phyloP scores from a whole-genome alignment of 257 asterid genomes.

The Anisodus acutangulus region DNA sequence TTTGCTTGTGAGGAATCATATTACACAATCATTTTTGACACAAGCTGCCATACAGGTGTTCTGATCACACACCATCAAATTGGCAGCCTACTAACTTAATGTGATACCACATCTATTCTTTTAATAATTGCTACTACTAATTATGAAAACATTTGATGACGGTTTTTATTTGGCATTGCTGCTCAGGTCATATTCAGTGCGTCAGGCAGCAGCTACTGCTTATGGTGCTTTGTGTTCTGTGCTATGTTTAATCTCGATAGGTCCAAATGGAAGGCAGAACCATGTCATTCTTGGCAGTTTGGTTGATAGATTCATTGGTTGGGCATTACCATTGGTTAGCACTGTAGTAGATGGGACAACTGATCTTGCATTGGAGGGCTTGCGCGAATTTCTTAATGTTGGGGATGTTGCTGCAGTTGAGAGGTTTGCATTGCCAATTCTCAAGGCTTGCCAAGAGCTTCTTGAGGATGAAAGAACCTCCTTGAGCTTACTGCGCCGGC shows the following conservation, averaged over 20 bases:
- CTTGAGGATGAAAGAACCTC: conserved; percentile 98
- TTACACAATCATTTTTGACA: conserved; percentile 5
- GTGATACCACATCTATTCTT: background rate
- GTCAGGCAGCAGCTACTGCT: conserved; percentile 89
- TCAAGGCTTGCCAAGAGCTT: conserved; percentile 95
- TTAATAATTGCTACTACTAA: conserved; percentile 6
- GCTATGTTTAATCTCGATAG: conserved; percentile 62
- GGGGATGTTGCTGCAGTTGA: conserved; percentile 90
- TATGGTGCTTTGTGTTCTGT: conserved; percentile 89
- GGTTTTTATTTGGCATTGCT: conserved; percentile 30
- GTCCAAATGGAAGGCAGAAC: conserved; percentile 90
- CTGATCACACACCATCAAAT: conserved; percentile 1
- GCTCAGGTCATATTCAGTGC: conserved; percentile 76
- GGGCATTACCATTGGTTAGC: conserved; percentile 83
- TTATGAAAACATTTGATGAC: conserved; percentile 20
- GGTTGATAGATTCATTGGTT: conserved; percentile 84
- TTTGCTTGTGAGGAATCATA: conserved; percentile 18
- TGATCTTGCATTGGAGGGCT: conserved; percentile 84
- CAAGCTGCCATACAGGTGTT: background rate
- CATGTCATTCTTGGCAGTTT: conserved; percentile 67
- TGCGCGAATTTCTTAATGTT: conserved; percentile 83
- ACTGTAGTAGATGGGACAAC: conserved; percentile 59
- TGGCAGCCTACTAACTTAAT: conserved; percentile 11
- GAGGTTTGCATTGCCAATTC: conserved; percentile 90
- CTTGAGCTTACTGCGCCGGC: conserved; percentile 68